Conservation (phyloP, 2,329 filamentous ascomycete species). For the Rhinocladiella similis region DNA sequence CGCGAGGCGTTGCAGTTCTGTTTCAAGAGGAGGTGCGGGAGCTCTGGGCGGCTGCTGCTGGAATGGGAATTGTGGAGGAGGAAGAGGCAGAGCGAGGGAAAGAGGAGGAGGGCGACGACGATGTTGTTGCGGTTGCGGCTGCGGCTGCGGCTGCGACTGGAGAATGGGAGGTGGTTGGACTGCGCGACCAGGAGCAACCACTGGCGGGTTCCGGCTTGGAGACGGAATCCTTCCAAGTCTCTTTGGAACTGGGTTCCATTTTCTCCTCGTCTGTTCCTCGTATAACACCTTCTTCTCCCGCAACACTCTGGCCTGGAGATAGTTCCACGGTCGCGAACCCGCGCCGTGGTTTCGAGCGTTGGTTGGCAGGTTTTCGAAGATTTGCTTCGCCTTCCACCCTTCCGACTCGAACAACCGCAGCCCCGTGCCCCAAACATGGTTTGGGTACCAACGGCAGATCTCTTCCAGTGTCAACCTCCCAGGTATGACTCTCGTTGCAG, state of each 20-base stretch:
- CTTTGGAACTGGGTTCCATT: background rate
- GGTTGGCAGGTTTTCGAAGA: conserved; percentile 21
- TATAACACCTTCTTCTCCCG: conserved; percentile 21
- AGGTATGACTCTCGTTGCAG: conserved; percentile 11
- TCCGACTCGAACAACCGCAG: conserved; percentile 26
- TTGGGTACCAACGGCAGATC: conserved; percentile 20
- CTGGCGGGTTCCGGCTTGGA: background rate
- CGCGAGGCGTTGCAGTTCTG: too few species aligned
- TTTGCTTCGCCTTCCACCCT: conserved; percentile 16
- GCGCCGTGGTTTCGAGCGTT: conserved; percentile 7
- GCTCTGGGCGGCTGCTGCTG: too few species aligned
- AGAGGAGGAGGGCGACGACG: too few species aligned
- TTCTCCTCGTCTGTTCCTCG: conserved; percentile 13
- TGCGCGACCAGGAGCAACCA: background rate
- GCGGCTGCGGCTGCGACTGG: too few species aligned
- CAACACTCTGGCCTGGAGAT: conserved; percentile 23
- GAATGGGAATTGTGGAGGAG: too few species aligned
- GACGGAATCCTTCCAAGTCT: background rate
- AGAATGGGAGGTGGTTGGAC: background rate
- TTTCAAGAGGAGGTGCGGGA: too few species aligned
- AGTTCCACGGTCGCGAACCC: conserved; percentile 22
- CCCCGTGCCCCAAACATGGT: conserved; percentile 26
- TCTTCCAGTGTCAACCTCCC: conserved; percentile 18
- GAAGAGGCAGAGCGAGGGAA: too few species aligned
- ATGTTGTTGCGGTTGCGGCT: too few species aligned